A percentile compares a stretch with the other conserved stretches of the same genome.
Evolutionary conservation across 164 flowering plant species (phyloP).

Genomic region (Cinnamomum chago): DNA sequence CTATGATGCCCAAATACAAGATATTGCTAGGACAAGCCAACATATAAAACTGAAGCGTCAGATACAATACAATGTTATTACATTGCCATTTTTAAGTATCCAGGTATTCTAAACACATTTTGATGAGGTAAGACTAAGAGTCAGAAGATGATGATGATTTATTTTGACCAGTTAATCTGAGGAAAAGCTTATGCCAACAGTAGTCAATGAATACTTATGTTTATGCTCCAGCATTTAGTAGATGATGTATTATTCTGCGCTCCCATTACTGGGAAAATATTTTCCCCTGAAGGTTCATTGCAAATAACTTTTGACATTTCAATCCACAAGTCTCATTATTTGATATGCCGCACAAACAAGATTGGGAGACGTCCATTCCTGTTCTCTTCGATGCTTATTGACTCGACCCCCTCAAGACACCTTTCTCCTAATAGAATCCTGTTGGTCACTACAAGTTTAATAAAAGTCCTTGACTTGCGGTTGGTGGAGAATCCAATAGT

Average conservation of each 20-base stretch:
- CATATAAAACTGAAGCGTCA: too few species aligned
- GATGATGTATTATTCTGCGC: neutral
- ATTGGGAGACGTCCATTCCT: neutral
- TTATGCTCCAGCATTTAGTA: neutral
- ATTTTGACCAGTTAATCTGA: too few species aligned
- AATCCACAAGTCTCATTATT: too few species aligned
- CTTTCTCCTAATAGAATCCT: neutral
- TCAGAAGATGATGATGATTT: too few species aligned
- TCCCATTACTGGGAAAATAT: neutral
- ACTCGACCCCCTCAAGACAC: neutral
- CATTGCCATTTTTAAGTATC: too few species aligned
- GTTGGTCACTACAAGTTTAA: neutral
- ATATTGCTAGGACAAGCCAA: too few species aligned
- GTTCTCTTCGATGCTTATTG: neutral
- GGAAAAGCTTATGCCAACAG: neutral
- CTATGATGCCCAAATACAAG: too few species aligned
- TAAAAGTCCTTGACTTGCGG: neutral
- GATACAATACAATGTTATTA: too few species aligned
- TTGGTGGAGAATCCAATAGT: neutral
- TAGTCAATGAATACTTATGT: neutral
- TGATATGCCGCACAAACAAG: neutral
- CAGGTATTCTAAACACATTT: too few species aligned
- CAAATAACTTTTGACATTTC: neutral
- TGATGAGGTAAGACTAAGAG: too few species aligned
- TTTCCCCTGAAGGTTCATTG: neutral